phyloP scores from a whole-genome alignment of 1,139 yeast species.

The Magnusiomyces fungicola region DNA sequence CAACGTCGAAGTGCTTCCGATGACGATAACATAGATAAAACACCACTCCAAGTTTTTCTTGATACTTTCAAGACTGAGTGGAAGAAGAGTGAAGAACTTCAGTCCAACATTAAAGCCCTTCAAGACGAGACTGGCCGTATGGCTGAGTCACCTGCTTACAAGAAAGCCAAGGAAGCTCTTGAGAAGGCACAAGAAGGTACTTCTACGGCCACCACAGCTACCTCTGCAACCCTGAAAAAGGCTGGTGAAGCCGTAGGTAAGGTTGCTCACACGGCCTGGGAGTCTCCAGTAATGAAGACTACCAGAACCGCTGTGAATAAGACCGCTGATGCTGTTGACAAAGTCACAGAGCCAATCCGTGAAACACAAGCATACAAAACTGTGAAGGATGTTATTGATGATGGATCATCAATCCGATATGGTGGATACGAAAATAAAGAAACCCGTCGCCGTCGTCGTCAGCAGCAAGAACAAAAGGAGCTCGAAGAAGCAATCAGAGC shows the following conservation, averaged over 20 bases:
- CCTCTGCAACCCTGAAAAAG: conserved; percentile 75
- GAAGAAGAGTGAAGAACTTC: conserved; percentile 82
- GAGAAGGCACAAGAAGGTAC: conserved; percentile 49
- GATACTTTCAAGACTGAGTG: conserved; percentile 90
- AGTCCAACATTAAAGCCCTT: conserved; percentile 86
- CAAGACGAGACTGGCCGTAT: conserved; percentile 95
- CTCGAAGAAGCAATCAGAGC: conserved; percentile 51
- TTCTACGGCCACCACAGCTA: conserved; percentile 47
- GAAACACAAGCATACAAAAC: conserved; percentile 85
- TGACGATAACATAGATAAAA: conserved; percentile 35
- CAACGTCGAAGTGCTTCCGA: conserved; percentile 5
- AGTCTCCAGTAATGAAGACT: conserved; percentile 82
- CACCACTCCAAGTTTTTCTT: conserved; percentile 87
- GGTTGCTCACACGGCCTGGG: conserved; percentile 93
- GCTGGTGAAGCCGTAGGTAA: conserved; percentile 94
- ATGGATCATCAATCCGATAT: conserved; percentile 78
- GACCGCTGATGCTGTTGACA: conserved; percentile 70
- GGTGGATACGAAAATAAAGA: conserved; percentile 92
- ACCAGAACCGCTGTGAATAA: conserved; percentile 75
- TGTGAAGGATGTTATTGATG: conserved; percentile 83
- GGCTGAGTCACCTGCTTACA: conserved; percentile 91
- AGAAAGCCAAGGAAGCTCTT: conserved; percentile 87
- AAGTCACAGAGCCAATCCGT: conserved; percentile 90
- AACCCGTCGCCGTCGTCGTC: conserved; percentile 65
- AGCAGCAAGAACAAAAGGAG: conserved; percentile 30